These are phyloP conservation scores for Liriodendron chinense DNA, from an alignment of 164 flowering plant genomes.

Conservation along the genomic window DNA sequence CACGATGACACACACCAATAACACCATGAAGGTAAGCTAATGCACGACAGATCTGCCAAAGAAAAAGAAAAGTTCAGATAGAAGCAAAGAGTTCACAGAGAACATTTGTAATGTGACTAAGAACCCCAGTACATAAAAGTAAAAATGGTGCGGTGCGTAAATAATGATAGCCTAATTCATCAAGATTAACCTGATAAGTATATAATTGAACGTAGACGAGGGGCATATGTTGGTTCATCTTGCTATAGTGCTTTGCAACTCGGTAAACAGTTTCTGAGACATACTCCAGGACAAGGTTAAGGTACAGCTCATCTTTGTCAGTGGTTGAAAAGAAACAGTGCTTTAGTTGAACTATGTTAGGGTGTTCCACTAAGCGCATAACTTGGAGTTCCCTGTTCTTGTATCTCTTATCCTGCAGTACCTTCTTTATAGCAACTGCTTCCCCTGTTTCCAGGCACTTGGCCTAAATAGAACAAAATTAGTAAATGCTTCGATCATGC, in stretches of 20 bases:
- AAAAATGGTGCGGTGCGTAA: not conserved
- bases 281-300: slow-evolving; percentile 90
- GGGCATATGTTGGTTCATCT: slow-evolving; percentile 80
- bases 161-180: not conserved
- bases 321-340: slow-evolving; percentile 91
- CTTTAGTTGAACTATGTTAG: slow-evolving; percentile 76
- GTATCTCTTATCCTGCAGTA: slow-evolving; percentile 96
- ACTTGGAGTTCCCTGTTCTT: slow-evolving; percentile 93
- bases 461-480: slow-evolving; percentile 45
- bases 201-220: slow-evolving; percentile 72
- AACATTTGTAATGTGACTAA: not conserved
- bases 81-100: not conserved
- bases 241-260: slow-evolving; percentile 66
- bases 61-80: slow-evolving; percentile 1
- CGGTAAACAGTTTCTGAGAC: slow-evolving; percentile 85
- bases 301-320: slow-evolving; percentile 83
- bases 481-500: not conserved
- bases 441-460: slow-evolving; percentile 92
- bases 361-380: slow-evolving; percentile 84
- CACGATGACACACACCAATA: slow-evolving; percentile 93
- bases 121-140: not conserved
- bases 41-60: slow-evolving; percentile 75
- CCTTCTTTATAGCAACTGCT: slow-evolving; percentile 94
- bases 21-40: slow-evolving; percentile 81
- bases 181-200: slow-evolving; percentile 72